Base-by-base conservation (phyloP, 176 grass and related monocot species). In the Poa annua region DNA sequence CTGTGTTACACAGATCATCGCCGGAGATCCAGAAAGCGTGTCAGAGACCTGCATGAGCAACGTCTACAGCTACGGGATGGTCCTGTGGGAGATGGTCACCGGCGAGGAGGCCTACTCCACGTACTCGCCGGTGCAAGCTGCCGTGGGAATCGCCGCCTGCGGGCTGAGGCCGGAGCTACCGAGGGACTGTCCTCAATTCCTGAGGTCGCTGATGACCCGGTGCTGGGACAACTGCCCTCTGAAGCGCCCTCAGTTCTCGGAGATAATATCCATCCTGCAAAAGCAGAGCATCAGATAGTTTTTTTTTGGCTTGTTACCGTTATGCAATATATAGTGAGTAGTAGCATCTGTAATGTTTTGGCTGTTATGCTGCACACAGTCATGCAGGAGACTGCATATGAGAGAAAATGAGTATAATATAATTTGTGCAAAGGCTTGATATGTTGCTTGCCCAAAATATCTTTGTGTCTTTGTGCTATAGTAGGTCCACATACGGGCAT, bases 11-110 rank as follows among this genome's bases (percentile, higher is more conserved):
- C 89, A 99, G 96, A 90, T 99, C 74, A 99, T 99, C 35, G 93
- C 93, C 1, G 96, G 96, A 49, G 96, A 99, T 80, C 93, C 96
- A 0, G 96, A 99, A 80, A 96, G 83, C 2, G 96, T 92, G 51
- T 87, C 91, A 0, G 96, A 99, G 64, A 94, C 89, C 17, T 94
- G 83, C 89, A 99, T 96, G 96, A 99, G 96, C 91, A 99, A 99
- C 64, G 89, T 94, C 50, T 99, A 96, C 77, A 96, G 93, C 70
- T 99, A 92, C 24, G 93, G 96, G 15, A 99, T 99, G 96, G 90
- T 96, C 35, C 83, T 99, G 0, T 99, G 96, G 96, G 96, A 96
- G 81, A 96, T 96, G 96, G 79, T 90, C 20, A 92, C 87, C 0
- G 96, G 96, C 33, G 96, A 96, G 88, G 89, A 92, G 87, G 96